Base-by-base conservation (phyloP, 2,329 filamentous ascomycete genomes). In the Phaeosphaeriaceae sp. region DNA sequence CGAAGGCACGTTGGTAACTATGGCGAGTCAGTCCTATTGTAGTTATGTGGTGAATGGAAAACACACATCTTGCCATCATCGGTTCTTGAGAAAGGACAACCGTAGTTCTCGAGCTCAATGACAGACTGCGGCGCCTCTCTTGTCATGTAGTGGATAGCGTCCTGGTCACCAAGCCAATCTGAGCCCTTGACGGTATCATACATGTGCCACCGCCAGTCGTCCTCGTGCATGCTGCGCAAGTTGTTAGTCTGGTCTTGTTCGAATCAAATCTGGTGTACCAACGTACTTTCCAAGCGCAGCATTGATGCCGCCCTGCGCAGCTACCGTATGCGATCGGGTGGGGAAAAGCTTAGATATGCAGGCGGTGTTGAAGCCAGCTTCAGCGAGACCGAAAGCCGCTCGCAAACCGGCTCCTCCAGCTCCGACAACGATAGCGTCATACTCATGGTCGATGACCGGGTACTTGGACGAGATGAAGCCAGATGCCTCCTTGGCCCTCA, bases 141-240 rank as follows among this genome's bases (percentile, higher is more conserved):
- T 73, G 93, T 97, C 93, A 97, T 97, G 84, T 97, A 97, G 83
- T 97, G 93, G 76, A 97, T 97, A 66, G 93, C 93, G 78, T 97
- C 93, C 82, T 97, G 93, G 80, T 97, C 93, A 80, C 93, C 93
- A 51, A 97, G 88, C 93, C 93, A 97, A 84, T 97, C 93, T 67
- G 92, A 96, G 67, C 93, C 93, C 85, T 97, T 97, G 78, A 97
- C 93, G 45, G 93, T 97, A 80, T 97, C 93, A 85, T 97, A 97
- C 93, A 97, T 97, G 83, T 97, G 93, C 93, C 93, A 97, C 85
- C 93, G 89, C 93, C 93, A 97, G 83, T 97, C 93, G 75, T 97
- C 93, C 84, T 94, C 88, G 85, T 97, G 93, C 93, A 97, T 97
- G 84, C 77, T 80, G 57, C 17, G 63, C 33, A 36, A 24, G 46